These are phyloP conservation scores for Phytophthora hibernalis DNA, from an alignment of 352 stramenopile genomes.

Conservation along the genomic window DNA sequence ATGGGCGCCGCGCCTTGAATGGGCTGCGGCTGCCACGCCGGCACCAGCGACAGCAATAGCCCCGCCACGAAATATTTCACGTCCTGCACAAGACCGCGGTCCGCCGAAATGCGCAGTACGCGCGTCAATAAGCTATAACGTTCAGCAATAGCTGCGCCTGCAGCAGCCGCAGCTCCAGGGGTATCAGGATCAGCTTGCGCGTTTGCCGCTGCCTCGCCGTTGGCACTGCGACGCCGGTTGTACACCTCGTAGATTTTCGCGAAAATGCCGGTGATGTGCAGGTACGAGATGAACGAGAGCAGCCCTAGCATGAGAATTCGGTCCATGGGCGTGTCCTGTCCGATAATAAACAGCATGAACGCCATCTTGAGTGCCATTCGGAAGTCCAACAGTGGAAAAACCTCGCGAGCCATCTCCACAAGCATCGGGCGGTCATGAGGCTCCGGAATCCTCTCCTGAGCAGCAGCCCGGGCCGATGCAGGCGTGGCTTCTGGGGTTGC, in stretches of 20 bases:
- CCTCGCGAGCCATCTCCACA: slow-evolving; percentile 60
- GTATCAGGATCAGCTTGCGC: slow-evolving; percentile 23
- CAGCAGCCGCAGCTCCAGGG: slow-evolving; percentile 27
- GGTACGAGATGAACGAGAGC: slow-evolving; percentile 77
- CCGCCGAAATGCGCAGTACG: slow-evolving; percentile 73
- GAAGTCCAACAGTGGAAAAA: slow-evolving; percentile 72
- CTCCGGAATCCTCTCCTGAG: slow-evolving; percentile 19
- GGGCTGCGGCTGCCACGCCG: slow-evolving; percentile 78
- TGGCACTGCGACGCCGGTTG: slow-evolving; percentile 41
- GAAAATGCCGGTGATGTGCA: slow-evolving; percentile 88
- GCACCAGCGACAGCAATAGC: slow-evolving; percentile 78
- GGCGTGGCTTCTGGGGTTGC: slow-evolving; percentile 12
- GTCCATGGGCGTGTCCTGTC: slow-evolving; percentile 81
- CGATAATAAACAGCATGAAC: slow-evolving; percentile 91
- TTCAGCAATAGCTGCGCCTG: slow-evolving; percentile 24
- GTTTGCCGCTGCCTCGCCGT: slow-evolving; percentile 27
- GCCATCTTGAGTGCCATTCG: slow-evolving; percentile 86
- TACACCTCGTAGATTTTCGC: slow-evolving; percentile 84
- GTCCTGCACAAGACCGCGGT: slow-evolving; percentile 76
- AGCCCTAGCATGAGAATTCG: slow-evolving; percentile 77
- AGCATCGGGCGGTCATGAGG: slow-evolving; percentile 34
- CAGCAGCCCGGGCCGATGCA: slow-evolving; percentile 12
- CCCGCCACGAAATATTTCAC: slow-evolving; percentile 84
- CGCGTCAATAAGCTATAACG: slow-evolving; percentile 48
- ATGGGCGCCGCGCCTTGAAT: slow-evolving; percentile 43